Percentiles rank a stretch among this genome's conserved stretches.
Evolutionary conservation across 2,329 filamentous ascomycete genomes (phyloP).

Genomic region (Chaetomiaceae sp.): DNA sequence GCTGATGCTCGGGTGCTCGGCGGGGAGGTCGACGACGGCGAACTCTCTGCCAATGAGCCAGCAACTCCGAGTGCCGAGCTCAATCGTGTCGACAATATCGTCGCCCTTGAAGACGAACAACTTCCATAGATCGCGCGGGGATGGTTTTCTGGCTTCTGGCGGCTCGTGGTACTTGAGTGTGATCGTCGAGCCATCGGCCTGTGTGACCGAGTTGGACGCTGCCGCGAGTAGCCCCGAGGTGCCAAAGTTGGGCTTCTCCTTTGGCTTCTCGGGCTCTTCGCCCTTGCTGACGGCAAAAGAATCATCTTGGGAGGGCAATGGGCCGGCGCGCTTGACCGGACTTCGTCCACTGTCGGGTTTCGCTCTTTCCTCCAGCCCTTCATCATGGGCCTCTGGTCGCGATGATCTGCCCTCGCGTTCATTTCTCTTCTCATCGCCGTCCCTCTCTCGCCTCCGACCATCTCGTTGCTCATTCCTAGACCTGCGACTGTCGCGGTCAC

Average conservation of each 20-base stretch:
- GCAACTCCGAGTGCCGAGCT: constrained; percentile 71
- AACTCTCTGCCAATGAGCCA: constrained; percentile 85
- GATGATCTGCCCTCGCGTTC: constrained; percentile 2
- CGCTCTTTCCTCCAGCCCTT: background rate
- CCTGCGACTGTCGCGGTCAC: constrained; percentile 10
- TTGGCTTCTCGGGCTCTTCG: constrained; percentile 52
- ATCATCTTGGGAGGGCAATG: constrained; percentile 55
- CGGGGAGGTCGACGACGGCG: constrained; percentile 72
- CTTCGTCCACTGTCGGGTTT: constrained; percentile 12
- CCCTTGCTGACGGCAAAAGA: constrained; percentile 54
- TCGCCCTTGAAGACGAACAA: constrained; percentile 87
- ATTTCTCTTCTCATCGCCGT: constrained; percentile 11
- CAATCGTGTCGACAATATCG: constrained; percentile 76
- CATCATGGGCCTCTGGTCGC: background rate
- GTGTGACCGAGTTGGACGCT: constrained; percentile 71
- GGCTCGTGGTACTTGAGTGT: constrained; percentile 96
- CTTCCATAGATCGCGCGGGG: constrained; percentile 74
- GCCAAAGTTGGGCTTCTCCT: constrained; percentile 84
- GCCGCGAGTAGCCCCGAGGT: constrained; percentile 78
- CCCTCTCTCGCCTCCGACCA: constrained; percentile 9
- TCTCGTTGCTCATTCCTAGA: constrained; percentile 9
- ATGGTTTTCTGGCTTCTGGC: constrained; percentile 82
- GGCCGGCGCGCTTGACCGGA: constrained; percentile 38
- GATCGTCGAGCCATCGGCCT: constrained; percentile 68
- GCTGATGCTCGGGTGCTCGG: constrained; percentile 88